phyloP scores from a whole-genome alignment of 306 rosid genomes.

The Carpinus fangiana region DNA sequence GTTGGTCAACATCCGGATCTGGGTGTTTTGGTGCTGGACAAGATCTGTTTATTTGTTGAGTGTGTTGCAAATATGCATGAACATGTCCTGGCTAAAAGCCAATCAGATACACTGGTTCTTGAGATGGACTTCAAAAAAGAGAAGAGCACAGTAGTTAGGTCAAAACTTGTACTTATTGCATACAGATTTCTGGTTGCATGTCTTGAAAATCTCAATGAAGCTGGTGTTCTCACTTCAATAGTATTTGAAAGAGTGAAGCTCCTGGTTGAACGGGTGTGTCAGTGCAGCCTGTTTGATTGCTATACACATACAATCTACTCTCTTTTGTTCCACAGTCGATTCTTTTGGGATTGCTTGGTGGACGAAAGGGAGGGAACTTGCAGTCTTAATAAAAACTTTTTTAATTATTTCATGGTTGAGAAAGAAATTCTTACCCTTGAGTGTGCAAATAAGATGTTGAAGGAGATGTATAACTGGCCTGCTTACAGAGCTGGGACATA shows the following conservation, averaged over 20 bases:
- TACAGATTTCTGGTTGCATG: slow-evolving; percentile 45
- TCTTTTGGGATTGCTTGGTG: slow-evolving; percentile 41
- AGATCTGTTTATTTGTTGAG: slow-evolving; percentile 30
- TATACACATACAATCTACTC: slow-evolving; percentile 40
- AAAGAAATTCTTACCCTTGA: slow-evolving; percentile 33
- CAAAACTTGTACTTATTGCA: slow-evolving; percentile 35
- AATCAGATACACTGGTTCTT: slow-evolving; percentile 4
- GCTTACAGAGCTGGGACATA: slow-evolving; percentile 48
- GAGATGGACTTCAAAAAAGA: slow-evolving; percentile 21
- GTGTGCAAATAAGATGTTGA: slow-evolving; percentile 37
- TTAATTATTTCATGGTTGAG: slow-evolving; percentile 30
- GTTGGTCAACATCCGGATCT: slow-evolving; percentile 35
- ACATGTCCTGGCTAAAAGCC: slow-evolving; percentile 14
- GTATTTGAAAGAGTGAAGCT: slow-evolving; percentile 44
- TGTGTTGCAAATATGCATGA: slow-evolving; percentile 29
- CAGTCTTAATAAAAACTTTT: background rate
- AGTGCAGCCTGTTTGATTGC: slow-evolving; percentile 43
- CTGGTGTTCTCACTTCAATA: slow-evolving; percentile 23
- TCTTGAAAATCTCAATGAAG: slow-evolving; percentile 45
- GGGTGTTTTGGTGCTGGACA: slow-evolving; percentile 43
- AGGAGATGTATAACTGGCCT: slow-evolving; percentile 43
- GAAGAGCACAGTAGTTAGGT: slow-evolving; percentile 19
- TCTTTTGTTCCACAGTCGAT: slow-evolving; percentile 42
- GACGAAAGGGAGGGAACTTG: slow-evolving; percentile 30
- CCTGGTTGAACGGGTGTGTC: slow-evolving; percentile 46